Percentiles rank a stretch among this genome's conserved stretches.
phyloP scores from a whole-genome alignment of 495 filamentous ascomycete species.

The Massariosphaeria phaeospora region DNA sequence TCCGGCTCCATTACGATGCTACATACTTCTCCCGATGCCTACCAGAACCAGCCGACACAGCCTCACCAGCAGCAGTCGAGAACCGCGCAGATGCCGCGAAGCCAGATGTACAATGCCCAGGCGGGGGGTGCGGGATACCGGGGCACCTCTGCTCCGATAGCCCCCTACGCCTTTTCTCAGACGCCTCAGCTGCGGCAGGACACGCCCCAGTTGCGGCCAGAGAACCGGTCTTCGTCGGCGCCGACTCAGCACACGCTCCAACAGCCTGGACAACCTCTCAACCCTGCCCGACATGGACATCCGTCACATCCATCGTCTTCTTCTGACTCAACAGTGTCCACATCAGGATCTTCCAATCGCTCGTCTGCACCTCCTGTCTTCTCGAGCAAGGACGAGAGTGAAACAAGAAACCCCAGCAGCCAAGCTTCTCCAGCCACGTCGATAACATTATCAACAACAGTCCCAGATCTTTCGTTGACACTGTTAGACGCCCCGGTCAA shows the following conservation, averaged over 20 bases:
- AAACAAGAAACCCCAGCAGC: conserved; percentile 44
- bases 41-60: conserved; percentile 33
- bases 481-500: conserved; percentile 33
- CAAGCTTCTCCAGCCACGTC: conserved; percentile 44
- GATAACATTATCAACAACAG: conserved; percentile 46
- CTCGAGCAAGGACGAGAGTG: conserved; percentile 38
- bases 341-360: conserved; percentile 36
- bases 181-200: conserved; percentile 67
- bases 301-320: conserved; percentile 37
- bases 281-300: conserved; percentile 31
- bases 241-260: conserved; percentile 52
- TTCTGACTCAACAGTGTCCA: conserved; percentile 39
- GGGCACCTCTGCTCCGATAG: conserved; percentile 62
- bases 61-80: conserved; percentile 33
- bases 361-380: conserved; percentile 23
- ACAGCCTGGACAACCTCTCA: conserved; percentile 42
- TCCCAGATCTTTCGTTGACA: conserved; percentile 49
- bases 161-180: conserved; percentile 80
- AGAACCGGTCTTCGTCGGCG: conserved; percentile 63
- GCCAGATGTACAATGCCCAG: conserved; percentile 31
- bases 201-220: conserved; percentile 66
- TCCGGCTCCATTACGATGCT: conserved; percentile 40
- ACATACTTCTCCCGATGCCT: conserved; percentile 41
- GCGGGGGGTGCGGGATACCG: conserved; percentile 51
- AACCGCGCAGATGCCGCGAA: conserved; percentile 34